Conservation (phyloP, 2,329 filamentous ascomycete species). For the Paracoccidioides brasiliensis region DNA sequence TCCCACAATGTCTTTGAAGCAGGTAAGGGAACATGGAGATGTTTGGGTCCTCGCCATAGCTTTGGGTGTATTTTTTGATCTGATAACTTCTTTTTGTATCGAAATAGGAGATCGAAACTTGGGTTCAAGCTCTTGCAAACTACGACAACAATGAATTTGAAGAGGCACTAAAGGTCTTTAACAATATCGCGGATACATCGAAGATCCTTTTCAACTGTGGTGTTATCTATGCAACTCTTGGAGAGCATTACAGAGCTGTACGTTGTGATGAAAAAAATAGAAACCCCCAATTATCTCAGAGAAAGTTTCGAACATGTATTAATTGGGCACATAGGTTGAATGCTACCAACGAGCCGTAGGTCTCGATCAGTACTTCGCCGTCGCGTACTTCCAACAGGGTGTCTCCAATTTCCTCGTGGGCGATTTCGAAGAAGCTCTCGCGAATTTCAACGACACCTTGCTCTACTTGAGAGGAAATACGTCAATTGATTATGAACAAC, state of each 20-base stretch:
- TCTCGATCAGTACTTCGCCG: conserved; percentile 87
- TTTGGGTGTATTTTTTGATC: background rate
- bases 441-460: conserved; percentile 97
- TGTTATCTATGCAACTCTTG: conserved; percentile 91
- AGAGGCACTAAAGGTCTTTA: conserved; percentile 70
- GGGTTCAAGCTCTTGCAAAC: conserved; percentile 77
- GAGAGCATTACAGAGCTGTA: conserved; percentile 91
- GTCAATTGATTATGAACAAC: conserved; percentile 93
- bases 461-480: conserved; percentile 91
- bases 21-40: conserved; percentile 9
- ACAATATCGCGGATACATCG: conserved; percentile 81
- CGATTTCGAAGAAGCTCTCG: conserved; percentile 91
- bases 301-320: background rate
- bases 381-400: conserved; percentile 96
- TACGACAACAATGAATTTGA: conserved; percentile 99
- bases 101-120: conserved; percentile 88
- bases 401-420: conserved; percentile 96
- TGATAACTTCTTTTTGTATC: background rate
- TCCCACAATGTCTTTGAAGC: conserved; percentile 14
- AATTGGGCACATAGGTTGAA: conserved; percentile 53
- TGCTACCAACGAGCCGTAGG: conserved; percentile 85
- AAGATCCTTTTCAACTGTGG: conserved; percentile 98
- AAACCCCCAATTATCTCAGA: background rate
- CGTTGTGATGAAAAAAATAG: conserved; percentile 22
- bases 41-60: background rate